Evolutionary conservation across 108 stramenopile species (phyloP).

Genomic region (Cyclotella sp.): DNA sequence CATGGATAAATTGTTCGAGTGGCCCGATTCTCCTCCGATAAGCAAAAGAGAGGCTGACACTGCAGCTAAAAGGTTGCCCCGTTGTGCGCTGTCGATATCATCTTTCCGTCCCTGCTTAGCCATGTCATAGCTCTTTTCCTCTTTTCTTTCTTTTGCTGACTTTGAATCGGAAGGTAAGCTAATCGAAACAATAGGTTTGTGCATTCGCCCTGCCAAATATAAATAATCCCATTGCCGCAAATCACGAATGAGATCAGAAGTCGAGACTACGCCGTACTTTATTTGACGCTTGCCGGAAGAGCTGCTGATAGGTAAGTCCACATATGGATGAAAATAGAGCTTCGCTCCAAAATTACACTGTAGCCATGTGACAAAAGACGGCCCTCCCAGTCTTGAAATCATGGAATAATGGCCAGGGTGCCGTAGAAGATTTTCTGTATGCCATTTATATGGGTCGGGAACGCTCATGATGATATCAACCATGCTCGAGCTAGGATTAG

Average conservation of each 20-base stretch:
- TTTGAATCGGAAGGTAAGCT: neutral
- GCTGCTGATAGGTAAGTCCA: slow-evolving; percentile 22
- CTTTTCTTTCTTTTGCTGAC: neutral
- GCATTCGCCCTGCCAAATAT: slow-evolving; percentile 84
- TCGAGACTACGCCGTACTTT: slow-evolving; percentile 83
- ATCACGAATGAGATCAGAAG: slow-evolving; percentile 64
- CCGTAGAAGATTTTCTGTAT: slow-evolving; percentile 59
- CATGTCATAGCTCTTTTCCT: no score
- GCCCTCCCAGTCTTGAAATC: slow-evolving; percentile 39
- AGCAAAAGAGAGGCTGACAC: slow-evolving; percentile 72
- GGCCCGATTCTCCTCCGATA: slow-evolving; percentile 12
- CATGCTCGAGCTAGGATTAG: slow-evolving; percentile 53
- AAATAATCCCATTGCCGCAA: slow-evolving; percentile 74
- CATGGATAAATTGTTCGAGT: neutral
- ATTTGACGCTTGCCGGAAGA: slow-evolving; percentile 35
- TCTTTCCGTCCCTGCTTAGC: slow-evolving; percentile 1
- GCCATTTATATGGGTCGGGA: slow-evolving; percentile 62
- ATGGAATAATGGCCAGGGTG: slow-evolving; percentile 75
- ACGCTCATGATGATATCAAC: slow-evolving; percentile 81
- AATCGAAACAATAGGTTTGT: slow-evolving; percentile 78
- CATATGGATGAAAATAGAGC: slow-evolving; percentile 62
- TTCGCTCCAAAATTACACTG: slow-evolving; percentile 52
- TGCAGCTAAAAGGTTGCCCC: slow-evolving; percentile 65
- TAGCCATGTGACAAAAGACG: slow-evolving; percentile 39
- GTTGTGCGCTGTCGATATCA: slow-evolving; percentile 54